A percentile compares a stretch with the other conserved stretches of the same genome.
These are phyloP conservation scores for Darksidea phi DNA, from an alignment of 495 filamentous ascomycete genomes.

Conservation along the genomic window DNA sequence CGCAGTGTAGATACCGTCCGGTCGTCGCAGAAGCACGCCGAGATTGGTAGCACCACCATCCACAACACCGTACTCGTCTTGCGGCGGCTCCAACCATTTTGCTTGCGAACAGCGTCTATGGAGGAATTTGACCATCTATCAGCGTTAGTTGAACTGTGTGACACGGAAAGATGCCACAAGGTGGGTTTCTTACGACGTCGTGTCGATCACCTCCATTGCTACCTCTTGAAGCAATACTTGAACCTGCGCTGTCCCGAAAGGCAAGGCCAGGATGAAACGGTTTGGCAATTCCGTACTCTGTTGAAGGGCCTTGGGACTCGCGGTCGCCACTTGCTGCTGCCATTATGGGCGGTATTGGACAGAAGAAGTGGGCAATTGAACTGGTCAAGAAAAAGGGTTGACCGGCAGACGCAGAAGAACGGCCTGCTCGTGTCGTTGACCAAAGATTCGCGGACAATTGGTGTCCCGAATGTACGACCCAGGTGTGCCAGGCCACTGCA, in stretches of 20 bases:
- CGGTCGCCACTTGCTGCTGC: constrained; percentile 18
- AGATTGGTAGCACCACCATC: constrained; percentile 26
- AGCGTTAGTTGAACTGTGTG: not conserved
- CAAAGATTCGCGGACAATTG: constrained; percentile 15
- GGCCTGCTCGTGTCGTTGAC: constrained; percentile 13
- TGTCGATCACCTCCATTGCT: constrained; percentile 31
- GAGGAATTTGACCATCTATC: constrained; percentile 34
- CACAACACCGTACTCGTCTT: constrained; percentile 32
- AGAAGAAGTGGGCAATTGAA: constrained; percentile 5
- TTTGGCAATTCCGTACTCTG: constrained; percentile 9
- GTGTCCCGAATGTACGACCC: constrained; percentile 24
- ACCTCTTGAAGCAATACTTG: constrained; percentile 24
- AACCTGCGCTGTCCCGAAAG: constrained; percentile 30
- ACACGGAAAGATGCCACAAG: not conserved
- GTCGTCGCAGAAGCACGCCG: constrained; percentile 29
- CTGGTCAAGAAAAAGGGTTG: constrained; percentile 9
- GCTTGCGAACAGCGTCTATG: constrained; percentile 27
- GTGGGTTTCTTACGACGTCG: constrained; percentile 26
- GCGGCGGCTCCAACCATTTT: constrained; percentile 33
- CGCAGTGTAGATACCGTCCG: constrained; percentile 31
- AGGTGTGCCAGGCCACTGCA: constrained; percentile 13
- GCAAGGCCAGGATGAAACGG: constrained; percentile 17
- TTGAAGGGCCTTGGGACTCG: constrained; percentile 19
- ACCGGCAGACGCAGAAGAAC: constrained; percentile 1
- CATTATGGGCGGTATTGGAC: constrained; percentile 8